These are phyloP conservation scores for Ascochyta lentis DNA, from an alignment of 2,329 filamentous ascomycete species.

Conservation along the genomic window DNA sequence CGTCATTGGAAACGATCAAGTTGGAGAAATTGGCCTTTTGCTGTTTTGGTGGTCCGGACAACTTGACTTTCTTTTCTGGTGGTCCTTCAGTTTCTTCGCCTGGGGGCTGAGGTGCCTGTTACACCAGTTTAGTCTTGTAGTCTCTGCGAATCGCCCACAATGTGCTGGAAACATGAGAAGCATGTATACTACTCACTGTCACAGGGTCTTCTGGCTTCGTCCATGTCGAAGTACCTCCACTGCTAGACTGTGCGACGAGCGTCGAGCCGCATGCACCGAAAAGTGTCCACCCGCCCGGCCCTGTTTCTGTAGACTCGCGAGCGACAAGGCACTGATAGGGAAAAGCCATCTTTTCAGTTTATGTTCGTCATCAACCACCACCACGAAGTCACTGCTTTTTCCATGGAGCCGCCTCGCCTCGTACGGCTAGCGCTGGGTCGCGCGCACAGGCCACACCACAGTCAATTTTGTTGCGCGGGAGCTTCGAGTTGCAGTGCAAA, in stretches of 20 bases:
- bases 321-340: conserved; percentile 52
- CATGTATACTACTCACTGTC: conserved; percentile 30
- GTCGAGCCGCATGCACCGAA: conserved; percentile 76
- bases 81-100: conserved; percentile 42
- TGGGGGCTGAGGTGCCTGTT: conserved; percentile 23
- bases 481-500: conserved; percentile 20
- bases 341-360: conserved; percentile 30
- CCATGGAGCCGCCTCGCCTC: conserved; percentile 15
- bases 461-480: conserved; percentile 30
- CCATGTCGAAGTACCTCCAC: conserved; percentile 41
- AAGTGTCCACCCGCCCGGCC: conserved; percentile 57
- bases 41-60: conserved; percentile 37
- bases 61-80: conserved; percentile 52
- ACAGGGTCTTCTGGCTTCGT: conserved; percentile 27
- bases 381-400: conserved; percentile 16
- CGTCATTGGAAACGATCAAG: conserved; percentile 68
- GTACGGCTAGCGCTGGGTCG: conserved; percentile 22
- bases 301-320: conserved; percentile 21
- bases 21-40: conserved; percentile 70
- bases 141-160: not conserved
- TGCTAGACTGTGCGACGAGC: conserved; percentile 61
- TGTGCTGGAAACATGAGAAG: not conserved
- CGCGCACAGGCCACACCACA: conserved; percentile 31
- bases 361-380: conserved; percentile 5
- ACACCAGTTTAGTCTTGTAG: conserved; percentile 19